phyloP scores from a whole-genome alignment of 495 filamentous ascomycete genomes.

The Echria macrotheca region DNA sequence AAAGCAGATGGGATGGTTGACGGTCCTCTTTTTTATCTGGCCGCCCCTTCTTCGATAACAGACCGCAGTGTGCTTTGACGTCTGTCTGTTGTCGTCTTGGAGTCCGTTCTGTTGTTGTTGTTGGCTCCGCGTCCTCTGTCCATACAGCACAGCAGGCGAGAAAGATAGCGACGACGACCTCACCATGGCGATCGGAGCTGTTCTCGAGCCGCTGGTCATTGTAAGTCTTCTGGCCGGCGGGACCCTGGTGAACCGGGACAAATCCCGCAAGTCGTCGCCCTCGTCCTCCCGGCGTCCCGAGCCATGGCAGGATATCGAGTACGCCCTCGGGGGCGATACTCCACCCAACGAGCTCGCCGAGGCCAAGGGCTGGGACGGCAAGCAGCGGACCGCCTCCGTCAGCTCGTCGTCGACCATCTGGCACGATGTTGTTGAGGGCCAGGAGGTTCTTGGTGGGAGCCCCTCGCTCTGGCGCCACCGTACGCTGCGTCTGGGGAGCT shows the following conservation, averaged over 20 bases:
- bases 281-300: conserved; percentile 12
- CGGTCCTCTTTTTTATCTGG: neutral
- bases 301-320: conserved; percentile 22
- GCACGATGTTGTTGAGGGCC: conserved; percentile 7
- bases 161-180: neutral
- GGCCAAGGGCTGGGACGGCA: neutral
- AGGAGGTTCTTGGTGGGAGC: neutral
- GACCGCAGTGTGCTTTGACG: neutral
- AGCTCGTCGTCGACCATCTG: conserved; percentile 17
- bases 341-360: neutral
- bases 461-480: conserved; percentile 16
- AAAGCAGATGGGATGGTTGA: neutral
- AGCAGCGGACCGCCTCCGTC: conserved; percentile 18
- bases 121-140: neutral
- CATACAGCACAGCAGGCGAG: neutral
- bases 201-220: conserved; percentile 30
- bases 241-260: conserved; percentile 33
- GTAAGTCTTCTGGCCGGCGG: conserved; percentile 28
- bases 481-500: conserved; percentile 18
- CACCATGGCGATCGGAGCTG: conserved; percentile 29
- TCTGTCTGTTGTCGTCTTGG: neutral
- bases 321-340: conserved; percentile 8
- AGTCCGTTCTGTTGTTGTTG: neutral
- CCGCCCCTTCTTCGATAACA: neutral
- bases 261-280: neutral